Conservation (phyloP, 2,329 filamentous ascomycete species). For the Gyromitra esculenta region DNA sequence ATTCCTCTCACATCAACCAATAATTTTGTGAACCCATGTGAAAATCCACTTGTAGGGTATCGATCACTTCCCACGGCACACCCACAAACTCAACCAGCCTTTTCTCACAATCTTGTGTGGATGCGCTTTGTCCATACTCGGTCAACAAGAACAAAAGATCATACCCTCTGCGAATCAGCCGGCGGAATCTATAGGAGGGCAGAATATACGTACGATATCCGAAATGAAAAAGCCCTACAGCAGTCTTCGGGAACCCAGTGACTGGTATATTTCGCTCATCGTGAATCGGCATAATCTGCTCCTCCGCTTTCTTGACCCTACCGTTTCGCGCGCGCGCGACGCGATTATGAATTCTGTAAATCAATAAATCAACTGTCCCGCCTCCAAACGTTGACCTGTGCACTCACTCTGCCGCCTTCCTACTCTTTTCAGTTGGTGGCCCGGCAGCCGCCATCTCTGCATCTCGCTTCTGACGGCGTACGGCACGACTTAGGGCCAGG, state of each 20-base stretch:
- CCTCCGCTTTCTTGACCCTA: background rate
- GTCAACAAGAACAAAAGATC: background rate
- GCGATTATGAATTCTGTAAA: background rate
- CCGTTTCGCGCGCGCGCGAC: background rate
- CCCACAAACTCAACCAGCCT: too few relatives aligned
- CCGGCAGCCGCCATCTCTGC: background rate
- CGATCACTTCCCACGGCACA: too few relatives aligned
- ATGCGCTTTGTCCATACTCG: background rate
- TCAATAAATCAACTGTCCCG: background rate
- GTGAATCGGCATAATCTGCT: background rate
- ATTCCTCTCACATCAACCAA: too few relatives aligned
- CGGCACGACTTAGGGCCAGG: background rate
- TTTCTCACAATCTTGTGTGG: background rate
- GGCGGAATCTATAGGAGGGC: background rate
- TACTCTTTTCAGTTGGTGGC: background rate
- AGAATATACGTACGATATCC: background rate
- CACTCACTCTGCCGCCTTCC: background rate
- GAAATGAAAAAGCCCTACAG: background rate
- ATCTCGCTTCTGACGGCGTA: background rate
- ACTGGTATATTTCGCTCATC: background rate
- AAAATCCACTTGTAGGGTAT: too few relatives aligned
- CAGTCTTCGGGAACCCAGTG: background rate
- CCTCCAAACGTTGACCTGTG: background rate
- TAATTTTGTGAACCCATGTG: too few relatives aligned
- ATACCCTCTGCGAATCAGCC: background rate